A percentile compares a stretch with the other conserved stretches of the same genome.
These are phyloP conservation scores for Curvularia lunata DNA, from an alignment of 2,329 filamentous ascomycete species.

Conservation along the genomic window DNA sequence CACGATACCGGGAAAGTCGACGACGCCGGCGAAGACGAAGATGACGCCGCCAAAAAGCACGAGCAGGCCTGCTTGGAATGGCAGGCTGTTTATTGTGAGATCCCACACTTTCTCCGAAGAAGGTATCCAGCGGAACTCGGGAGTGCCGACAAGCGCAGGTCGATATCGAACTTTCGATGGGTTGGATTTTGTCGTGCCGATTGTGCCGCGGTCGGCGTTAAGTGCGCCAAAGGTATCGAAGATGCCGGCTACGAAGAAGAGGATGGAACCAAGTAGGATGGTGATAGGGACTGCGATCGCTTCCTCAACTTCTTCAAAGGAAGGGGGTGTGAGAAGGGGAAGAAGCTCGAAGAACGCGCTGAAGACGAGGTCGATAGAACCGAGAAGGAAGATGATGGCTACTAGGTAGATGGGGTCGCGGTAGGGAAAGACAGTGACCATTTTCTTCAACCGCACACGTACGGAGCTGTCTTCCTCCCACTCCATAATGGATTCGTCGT, in stretches of 20 bases:
- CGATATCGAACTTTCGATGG: conserved; percentile 23
- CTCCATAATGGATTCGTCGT: conserved; percentile 1
- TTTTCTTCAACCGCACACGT: conserved; percentile 14
- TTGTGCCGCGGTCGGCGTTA: conserved; percentile 30
- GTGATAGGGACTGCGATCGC: conserved; percentile 31
- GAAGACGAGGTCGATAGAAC: conserved; percentile 34
- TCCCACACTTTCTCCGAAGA: conserved; percentile 24
- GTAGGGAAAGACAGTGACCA: conserved; percentile 35
- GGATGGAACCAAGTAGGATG: conserved; percentile 31
- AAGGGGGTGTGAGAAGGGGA: conserved; percentile 16
- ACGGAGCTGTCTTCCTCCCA: conserved; percentile 5
- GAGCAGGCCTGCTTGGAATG: conserved; percentile 40
- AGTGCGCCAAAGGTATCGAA: conserved; percentile 35
- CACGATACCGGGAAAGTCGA: conserved; percentile 35
- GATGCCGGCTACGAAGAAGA: conserved; percentile 39
- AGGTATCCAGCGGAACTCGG: conserved; percentile 37
- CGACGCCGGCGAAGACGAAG: conserved; percentile 41
- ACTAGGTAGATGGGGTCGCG: conserved; percentile 41
- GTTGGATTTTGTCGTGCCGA: conserved; percentile 20
- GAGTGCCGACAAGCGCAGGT: conserved; percentile 32
- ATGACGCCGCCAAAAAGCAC: conserved; percentile 39
- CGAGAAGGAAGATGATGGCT: conserved; percentile 33
- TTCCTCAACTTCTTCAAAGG: conserved; percentile 25
- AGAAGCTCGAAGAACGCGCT: conserved; percentile 39
- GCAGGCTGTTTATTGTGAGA: conserved; percentile 26